Base-by-base conservation (phyloP, 2,329 filamentous ascomycete genomes). In the Bipolaris gigantea region DNA sequence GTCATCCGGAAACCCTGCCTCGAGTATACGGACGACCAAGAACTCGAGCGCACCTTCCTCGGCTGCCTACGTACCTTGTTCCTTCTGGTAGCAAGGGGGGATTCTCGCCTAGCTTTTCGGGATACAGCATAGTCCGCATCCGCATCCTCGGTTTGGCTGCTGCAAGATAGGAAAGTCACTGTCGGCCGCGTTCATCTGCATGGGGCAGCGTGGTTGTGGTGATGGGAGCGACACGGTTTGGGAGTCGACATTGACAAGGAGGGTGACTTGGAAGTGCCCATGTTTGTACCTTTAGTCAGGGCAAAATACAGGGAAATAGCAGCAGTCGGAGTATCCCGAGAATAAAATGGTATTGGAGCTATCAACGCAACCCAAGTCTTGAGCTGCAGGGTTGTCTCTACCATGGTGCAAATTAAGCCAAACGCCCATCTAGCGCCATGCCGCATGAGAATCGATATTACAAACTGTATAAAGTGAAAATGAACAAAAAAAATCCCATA, bases 31-130 rank as follows among this genome's bases (percentile, higher is more conserved):
- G 7, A 42, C 21, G 36, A 54, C 36, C 48, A 63, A 90, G 88
- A 89, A 34, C 81, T 90, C 50, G 88, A 92, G 73, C 80, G 88
- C 52, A 92, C 88, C 16, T 92, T 87, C 67, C 82, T 92, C 16
- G 86, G 82, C 27, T 91, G 90, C 70, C 79, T 90, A 27, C 83
- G 88, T 18, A 91, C 88, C 1, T 89, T 86, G 0, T 74, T 89
- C 34, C 80, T 83, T n/a, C 77, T 90, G 35, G 85, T 87, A 13
- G 86, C 89, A 75, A 76, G 87, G 87, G 16, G 83, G 88, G 2
- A 63, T 84, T 3, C 80, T 88, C 25, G 84, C 87, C 0, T 88
- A 91, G 66, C 80, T 91, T 7, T 89, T 89, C 63, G 79, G 81
- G 18, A 76, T 87, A 3, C 81, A 87, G 64, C 78, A 84, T 27